Evolutionary conservation across 768 basidiomycete species (phyloP).

Genomic region (Russula earlei): DNA sequence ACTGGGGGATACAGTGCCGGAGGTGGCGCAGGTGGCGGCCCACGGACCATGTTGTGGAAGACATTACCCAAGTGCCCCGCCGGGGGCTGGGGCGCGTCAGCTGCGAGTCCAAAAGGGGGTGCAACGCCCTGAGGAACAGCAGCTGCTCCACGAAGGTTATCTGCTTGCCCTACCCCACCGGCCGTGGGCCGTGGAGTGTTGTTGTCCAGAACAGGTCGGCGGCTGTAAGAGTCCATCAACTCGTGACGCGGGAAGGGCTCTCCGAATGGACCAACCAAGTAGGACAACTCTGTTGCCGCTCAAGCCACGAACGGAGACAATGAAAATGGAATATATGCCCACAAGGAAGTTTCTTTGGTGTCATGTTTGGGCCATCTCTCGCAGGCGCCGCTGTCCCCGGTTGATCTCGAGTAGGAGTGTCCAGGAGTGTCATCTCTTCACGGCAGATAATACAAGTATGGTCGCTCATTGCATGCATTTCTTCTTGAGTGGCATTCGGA

Average conservation of each 20-base stretch:
- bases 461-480: constrained; percentile 74
- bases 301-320: constrained; percentile 94
- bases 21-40: constrained; percentile 18
- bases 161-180: constrained; percentile 13
- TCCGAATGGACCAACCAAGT: constrained; percentile 63
- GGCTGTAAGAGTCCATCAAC: constrained; percentile 17
- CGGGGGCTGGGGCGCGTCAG: constrained; percentile 31
- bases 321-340: constrained; percentile 98
- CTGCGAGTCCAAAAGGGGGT: constrained; percentile 27
- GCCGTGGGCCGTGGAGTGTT: constrained; percentile 2
- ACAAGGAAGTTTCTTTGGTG: constrained; percentile 93
- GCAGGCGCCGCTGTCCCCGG: constrained; percentile 21
- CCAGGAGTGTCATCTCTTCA: constrained; percentile 73
- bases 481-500: constrained; percentile 83
- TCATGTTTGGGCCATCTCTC: constrained; percentile 78
- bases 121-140: constrained; percentile 25
- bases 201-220: constrained; percentile 16
- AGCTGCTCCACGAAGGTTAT: constrained; percentile 15
- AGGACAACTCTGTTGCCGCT: constrained; percentile 97
- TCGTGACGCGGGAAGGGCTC: neutral
- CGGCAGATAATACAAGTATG: constrained; percentile 96
- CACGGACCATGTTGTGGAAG: constrained; percentile 15
- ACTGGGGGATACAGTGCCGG: constrained; percentile 15
- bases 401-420: constrained; percentile 19
- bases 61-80: constrained; percentile 24